Conservation (phyloP, 2,329 filamentous ascomycete genomes). For the Monosporascus ibericus region DNA sequence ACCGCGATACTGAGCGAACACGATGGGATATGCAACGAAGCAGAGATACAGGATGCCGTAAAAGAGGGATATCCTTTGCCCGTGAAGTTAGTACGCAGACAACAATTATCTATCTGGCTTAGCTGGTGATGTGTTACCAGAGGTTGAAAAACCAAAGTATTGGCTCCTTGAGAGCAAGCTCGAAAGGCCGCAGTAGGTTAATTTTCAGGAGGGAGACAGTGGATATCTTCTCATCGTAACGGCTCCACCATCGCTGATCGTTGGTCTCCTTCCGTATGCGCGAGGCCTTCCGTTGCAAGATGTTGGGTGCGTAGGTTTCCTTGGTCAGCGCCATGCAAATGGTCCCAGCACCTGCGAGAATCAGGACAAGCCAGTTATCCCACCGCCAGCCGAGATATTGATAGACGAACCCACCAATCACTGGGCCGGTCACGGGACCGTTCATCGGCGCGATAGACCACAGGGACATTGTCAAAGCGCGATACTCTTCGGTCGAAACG, state of each 20-base stretch:
- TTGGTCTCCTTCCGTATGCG: conserved; percentile 60
- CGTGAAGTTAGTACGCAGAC: conserved; percentile 1
- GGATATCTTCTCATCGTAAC: conserved; percentile 66
- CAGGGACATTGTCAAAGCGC: conserved; percentile 75
- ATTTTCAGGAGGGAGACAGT: conserved; percentile 64
- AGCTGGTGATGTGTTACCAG: conserved; percentile 40
- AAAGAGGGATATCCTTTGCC: conserved; percentile 64
- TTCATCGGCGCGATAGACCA: conserved; percentile 84
- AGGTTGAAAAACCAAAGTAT: conserved; percentile 67
- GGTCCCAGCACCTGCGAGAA: conserved; percentile 59
- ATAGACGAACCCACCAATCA: conserved; percentile 76
- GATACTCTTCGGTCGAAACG: conserved; percentile 71
- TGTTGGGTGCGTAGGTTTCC: conserved; percentile 71
- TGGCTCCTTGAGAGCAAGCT: conserved; percentile 73
- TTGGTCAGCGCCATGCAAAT: conserved; percentile 53
- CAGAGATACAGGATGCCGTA: conserved; percentile 86
- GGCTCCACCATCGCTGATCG: conserved; percentile 69
- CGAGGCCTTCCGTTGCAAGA: conserved; percentile 62
- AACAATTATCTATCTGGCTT: not conserved
- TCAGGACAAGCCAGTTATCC: conserved; percentile 76
- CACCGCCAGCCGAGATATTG: conserved; percentile 81
- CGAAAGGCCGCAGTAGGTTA: conserved; percentile 72
- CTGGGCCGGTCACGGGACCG: conserved; percentile 51
- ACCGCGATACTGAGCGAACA: conserved; percentile 68
- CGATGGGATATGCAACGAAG: conserved; percentile 84